Conservation (phyloP, 2,329 filamentous ascomycete genomes). For the Arthrobotrys sinensis region DNA sequence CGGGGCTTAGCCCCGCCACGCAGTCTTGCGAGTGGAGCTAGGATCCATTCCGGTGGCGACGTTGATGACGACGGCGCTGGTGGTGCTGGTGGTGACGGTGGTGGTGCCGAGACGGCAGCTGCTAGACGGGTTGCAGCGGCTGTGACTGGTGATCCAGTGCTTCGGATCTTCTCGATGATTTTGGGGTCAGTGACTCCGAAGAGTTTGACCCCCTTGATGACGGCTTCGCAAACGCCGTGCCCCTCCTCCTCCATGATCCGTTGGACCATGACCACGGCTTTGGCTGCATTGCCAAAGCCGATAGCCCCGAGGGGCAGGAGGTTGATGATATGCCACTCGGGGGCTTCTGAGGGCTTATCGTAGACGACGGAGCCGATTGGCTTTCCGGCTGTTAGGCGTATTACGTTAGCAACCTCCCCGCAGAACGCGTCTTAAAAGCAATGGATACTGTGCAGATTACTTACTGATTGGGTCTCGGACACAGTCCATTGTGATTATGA, state of each 20-base stretch:
- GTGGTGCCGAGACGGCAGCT: not conserved
- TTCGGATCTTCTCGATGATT: slow-evolving; percentile 41
- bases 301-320: slow-evolving; percentile 41
- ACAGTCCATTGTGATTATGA: slow-evolving; percentile 39
- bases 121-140: not conserved
- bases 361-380: slow-evolving; percentile 46
- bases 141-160: slow-evolving; percentile 9
- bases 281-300: slow-evolving; percentile 4
- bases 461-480: slow-evolving; percentile 41
- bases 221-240: slow-evolving; percentile 16
- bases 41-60: not conserved
- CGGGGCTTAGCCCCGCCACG: slow-evolving; percentile 4
- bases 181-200: slow-evolving; percentile 55
- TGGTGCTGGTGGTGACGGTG: not conserved
- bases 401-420: not conserved
- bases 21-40: slow-evolving; percentile 29
- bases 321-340: slow-evolving; percentile 35
- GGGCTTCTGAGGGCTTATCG: slow-evolving; percentile 35
- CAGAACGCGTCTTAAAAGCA: not conserved
- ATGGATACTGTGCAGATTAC: not conserved
- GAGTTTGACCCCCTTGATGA: slow-evolving; percentile 44
- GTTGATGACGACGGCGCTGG: not conserved
- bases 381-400: slow-evolving; percentile 18
- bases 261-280: slow-evolving; percentile 37
- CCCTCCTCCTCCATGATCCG: slow-evolving; percentile 40